phyloP scores from a whole-genome alignment of 164 flowering plant species.

The Litsea cubeba region DNA sequence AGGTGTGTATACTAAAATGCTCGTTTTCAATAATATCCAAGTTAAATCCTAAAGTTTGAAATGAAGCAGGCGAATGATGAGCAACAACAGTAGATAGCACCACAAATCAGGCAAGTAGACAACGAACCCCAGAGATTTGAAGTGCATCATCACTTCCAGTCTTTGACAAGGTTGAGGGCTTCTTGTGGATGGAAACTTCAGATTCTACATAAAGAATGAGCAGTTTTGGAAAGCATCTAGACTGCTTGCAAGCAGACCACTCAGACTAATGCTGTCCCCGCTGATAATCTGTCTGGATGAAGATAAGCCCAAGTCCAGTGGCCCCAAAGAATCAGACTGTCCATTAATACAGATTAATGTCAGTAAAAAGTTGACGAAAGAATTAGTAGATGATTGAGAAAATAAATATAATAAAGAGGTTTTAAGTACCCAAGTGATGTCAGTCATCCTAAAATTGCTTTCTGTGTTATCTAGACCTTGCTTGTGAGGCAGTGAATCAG shows the following conservation, averaged over 20 bases:
- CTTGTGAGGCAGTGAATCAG: constrained; percentile 21
- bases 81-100: not conserved
- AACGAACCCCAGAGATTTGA: not conserved
- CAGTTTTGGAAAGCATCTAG: constrained; percentile 24
- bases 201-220: constrained; percentile 10
- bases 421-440: constrained; percentile 57
- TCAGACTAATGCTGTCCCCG: constrained; percentile 36
- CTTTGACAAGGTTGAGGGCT: not conserved
- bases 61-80: too few relatives aligned
- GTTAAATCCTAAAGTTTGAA: too few relatives aligned
- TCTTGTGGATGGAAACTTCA: constrained; percentile 6
- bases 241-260: constrained; percentile 31
- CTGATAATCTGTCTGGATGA: constrained; percentile 28
- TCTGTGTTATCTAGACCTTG: constrained; percentile 26
- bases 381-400: not conserved
- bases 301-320: constrained; percentile 53
- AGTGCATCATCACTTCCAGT: not conserved
- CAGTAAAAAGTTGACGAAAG: not conserved
- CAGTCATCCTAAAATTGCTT: constrained; percentile 52
- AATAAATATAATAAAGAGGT: not conserved
- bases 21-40: too few relatives aligned
- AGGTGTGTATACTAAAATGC: too few relatives aligned
- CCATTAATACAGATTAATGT: constrained; percentile 7
- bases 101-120: not conserved
- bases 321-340: constrained; percentile 64